Conservation (phyloP, 2,329 filamentous ascomycete genomes). For the Didymella pinodella region DNA sequence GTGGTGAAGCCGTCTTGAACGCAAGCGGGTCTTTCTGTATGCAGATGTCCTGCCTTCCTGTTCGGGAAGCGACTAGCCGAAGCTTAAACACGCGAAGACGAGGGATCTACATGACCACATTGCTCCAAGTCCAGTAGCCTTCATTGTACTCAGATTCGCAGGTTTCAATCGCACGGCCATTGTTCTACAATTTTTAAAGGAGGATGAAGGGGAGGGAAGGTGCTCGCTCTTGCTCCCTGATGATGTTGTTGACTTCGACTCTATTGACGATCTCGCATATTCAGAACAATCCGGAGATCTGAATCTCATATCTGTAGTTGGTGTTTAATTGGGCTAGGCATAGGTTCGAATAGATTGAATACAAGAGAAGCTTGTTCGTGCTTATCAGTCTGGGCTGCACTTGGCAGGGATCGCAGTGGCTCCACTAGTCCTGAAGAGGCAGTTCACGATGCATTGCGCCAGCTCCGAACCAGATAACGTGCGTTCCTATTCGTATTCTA, state of each 20-base stretch:
- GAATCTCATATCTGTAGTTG: neutral
- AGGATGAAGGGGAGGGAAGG: neutral
- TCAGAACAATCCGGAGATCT: neutral
- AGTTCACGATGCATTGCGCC: constrained; percentile 19
- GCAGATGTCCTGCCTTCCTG: constrained; percentile 7
- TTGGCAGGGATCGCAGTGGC: constrained; percentile 14
- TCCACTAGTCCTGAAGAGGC: constrained; percentile 12
- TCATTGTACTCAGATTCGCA: no score
- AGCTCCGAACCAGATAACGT: constrained; percentile 10
- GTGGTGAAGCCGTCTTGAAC: neutral
- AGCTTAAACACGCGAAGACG: neutral
- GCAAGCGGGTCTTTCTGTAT: neutral
- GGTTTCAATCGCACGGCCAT: neutral
- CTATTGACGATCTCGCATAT: neutral
- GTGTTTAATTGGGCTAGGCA: neutral
- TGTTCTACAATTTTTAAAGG: neutral
- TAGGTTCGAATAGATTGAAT: constrained; percentile 1
- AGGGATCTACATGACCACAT: neutral
- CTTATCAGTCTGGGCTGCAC: constrained; percentile 17
- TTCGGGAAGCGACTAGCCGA: constrained; percentile 8
- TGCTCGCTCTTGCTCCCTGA: neutral
- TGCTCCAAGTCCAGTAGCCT: neutral
- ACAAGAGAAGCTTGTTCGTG: constrained; percentile 18
- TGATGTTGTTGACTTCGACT: neutral
- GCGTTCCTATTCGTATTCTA: neutral